Evolutionary conservation across 805 yeast species (phyloP).

Genomic region (Ogataea trehaloabstinens): DNA sequence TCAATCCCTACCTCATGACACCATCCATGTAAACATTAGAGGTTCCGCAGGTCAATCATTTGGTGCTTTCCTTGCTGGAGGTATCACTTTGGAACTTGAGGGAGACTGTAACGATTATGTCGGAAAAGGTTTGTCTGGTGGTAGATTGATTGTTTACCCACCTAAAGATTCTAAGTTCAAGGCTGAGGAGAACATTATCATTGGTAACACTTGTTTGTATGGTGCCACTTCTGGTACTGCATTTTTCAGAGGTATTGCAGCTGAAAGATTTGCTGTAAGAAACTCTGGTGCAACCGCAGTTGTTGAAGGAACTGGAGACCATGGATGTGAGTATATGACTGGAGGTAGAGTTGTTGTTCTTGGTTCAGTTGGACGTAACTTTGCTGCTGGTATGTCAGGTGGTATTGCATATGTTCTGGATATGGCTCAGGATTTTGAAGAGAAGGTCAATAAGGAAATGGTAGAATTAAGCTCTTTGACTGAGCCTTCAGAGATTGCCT

Average conservation of each 20-base stretch:
- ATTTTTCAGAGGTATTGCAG: constrained; percentile 94
- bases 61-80: constrained; percentile 96
- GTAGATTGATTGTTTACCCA: constrained; percentile 88
- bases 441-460: constrained; percentile 75
- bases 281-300: constrained; percentile 98
- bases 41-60: constrained; percentile 99
- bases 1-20: constrained; percentile 90
- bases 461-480: constrained; percentile 74
- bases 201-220: constrained; percentile 96
- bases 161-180: constrained; percentile 80
- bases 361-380: constrained; percentile 88
- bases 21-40: constrained; percentile 84
- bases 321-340: constrained; percentile 99
- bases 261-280: constrained; percentile 97
- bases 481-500: constrained; percentile 92
- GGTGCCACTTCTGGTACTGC: constrained; percentile 97
- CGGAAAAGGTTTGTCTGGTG: constrained; percentile 97
- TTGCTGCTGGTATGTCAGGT: constrained; percentile 99
- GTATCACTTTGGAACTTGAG: constrained; percentile 90
- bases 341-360: constrained; percentile 96
- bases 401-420: constrained; percentile 97
- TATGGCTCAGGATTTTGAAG: constrained; percentile 87
- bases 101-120: constrained; percentile 99
- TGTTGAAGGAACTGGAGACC: constrained; percentile 96
- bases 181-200: constrained; percentile 93